Conservation (phyloP, 805 yeast species). For the Candida loeiensis region DNA sequence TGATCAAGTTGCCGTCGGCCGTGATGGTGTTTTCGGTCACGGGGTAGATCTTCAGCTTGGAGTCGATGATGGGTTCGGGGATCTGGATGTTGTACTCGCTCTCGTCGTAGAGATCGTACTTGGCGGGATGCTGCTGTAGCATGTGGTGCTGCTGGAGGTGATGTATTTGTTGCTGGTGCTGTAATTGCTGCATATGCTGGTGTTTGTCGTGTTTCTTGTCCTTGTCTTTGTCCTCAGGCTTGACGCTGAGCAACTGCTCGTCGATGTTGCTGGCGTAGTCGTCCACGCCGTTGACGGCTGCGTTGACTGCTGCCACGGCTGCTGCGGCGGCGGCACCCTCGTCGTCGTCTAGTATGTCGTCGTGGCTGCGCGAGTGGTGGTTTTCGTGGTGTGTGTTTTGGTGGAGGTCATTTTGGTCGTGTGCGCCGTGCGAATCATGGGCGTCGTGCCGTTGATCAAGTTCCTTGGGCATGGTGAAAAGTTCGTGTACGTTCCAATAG, state of each 20-base stretch:
- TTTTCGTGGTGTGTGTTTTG: conserved; percentile 4
- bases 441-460: conserved; percentile 7
- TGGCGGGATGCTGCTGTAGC: conserved; percentile 15
- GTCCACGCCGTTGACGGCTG: conserved; percentile 17
- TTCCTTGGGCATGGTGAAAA: conserved; percentile 9
- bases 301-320: conserved; percentile 10
- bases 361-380: conserved; percentile 1
- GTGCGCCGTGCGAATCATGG: conserved; percentile 1
- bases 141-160: conserved; percentile 14
- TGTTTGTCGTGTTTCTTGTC: conserved; percentile 8
- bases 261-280: conserved; percentile 36
- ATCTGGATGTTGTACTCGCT: conserved; percentile 43
- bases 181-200: conserved; percentile 14
- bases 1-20: conserved; percentile 48
- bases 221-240: conserved; percentile 4
- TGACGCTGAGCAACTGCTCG: conserved; percentile 38
- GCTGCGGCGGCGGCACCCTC: conserved; percentile 9
- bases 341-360: conserved; percentile 3
- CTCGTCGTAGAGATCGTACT: conserved; percentile 24
- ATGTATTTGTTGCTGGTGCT: conserved; percentile 22
- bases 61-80: conserved; percentile 43
- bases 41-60: conserved; percentile 43
- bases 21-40: conserved; percentile 43
- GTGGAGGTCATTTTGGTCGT: conserved; percentile 2
- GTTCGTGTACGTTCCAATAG: conserved; percentile 9